Evolutionary conservation across 2,329 filamentous ascomycete species (phyloP).

Genomic region (Diplodia mutila): DNA sequence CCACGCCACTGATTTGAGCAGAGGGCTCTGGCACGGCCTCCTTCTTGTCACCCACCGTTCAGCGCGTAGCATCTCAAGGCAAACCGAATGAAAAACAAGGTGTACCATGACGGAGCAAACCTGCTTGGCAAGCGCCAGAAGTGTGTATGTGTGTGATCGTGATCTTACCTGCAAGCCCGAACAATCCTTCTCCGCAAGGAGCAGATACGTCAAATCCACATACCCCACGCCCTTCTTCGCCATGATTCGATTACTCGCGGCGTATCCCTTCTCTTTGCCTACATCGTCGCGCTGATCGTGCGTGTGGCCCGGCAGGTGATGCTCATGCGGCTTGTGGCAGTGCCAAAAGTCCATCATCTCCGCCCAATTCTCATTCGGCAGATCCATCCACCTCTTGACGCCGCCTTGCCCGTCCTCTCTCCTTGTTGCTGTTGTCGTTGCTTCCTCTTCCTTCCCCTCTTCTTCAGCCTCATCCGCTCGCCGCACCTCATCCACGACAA

Average conservation of each 20-base stretch:
- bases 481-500: constrained; percentile 26
- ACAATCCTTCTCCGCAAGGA: constrained; percentile 72
- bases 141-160: constrained; percentile 22
- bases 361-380: constrained; percentile 96
- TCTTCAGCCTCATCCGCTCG: constrained; percentile 24
- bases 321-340: constrained; percentile 83
- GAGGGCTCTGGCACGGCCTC: constrained; percentile 47
- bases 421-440: not conserved
- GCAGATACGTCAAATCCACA: constrained; percentile 77
- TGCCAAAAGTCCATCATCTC: constrained; percentile 99
- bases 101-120: not conserved
- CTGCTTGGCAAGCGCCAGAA: not conserved
- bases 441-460: too few relatives aligned
- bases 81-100: not conserved
- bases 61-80: not conserved
- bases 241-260: constrained; percentile 74
- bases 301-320: constrained; percentile 57
- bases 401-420: not conserved
- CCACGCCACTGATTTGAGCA: constrained; percentile 47
- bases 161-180: constrained; percentile 49
- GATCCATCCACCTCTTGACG: constrained; percentile 75
- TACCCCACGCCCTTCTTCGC: constrained; percentile 71
- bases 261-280: constrained; percentile 68
- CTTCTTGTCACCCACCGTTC: constrained; percentile 59
- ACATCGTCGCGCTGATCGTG: constrained; percentile 33